Base-by-base conservation (phyloP, 2,329 filamentous ascomycete species). In the Coleophoma cylindrospora region DNA sequence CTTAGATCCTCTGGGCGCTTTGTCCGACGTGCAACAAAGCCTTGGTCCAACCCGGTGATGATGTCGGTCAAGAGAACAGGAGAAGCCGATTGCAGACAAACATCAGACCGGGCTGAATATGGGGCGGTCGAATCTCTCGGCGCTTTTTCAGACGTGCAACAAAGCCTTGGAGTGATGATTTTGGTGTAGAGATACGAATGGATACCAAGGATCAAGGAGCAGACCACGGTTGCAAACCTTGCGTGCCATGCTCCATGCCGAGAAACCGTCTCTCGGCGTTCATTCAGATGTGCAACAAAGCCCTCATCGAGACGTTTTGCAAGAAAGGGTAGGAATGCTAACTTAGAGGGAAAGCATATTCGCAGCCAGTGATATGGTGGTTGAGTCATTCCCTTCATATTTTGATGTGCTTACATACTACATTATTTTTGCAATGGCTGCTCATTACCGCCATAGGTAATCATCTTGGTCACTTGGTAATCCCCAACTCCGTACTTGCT, bases 401-500 rank as follows among this genome's bases (percentile, higher is more conserved):
- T 14, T 38, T 38, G 36, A 38, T n/a, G 36, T 17, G 13, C 15
- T 38, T 17, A 38, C 11, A 13, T 17, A n/a, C 36, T n/a, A 38
- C 14, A 38, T 52, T 54, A 62, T 34, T 53, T 60, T 60, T 84
- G 79, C 44, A 85, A 63, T 22, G 78, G 73, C 59, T 74, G 70
- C 4, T 78, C 77, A 70, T 84, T 83, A 0, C 83, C 83, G 14
- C 83, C 84, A 53, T 86, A 69, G 2, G 57, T 66, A 43, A 67
- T 60, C 54, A 59, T 69, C 68, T 80, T 80, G 46, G 70, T 73
- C 50, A 77, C 73, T 34, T 74, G 74, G 54, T 80, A 81, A 27
- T 74, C 74, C 33, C 71, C 72, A 52, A 80, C 62, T 3, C 76
- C 77, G 50, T 76, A 76, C 61, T 79, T 75, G 14, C 76, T 76